Conservation (phyloP, 345 rosid species). For the Moricandia moricandioides region DNA sequence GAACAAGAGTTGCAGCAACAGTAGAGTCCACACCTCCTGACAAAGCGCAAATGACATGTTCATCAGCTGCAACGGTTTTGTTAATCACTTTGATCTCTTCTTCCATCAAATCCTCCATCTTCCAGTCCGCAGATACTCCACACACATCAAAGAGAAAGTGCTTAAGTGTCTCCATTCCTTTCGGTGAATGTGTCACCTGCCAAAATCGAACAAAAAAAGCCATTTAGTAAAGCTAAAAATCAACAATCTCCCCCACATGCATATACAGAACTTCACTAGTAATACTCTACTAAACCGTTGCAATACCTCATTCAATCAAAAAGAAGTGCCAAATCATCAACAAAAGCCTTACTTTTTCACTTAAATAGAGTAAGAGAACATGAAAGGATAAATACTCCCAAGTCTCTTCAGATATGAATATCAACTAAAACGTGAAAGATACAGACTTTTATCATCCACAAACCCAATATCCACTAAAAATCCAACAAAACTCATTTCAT, state of each 20-base stretch:
- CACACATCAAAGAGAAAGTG: conserved; percentile 79
- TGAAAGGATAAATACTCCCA: neutral
- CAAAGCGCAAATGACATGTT: conserved; percentile 89
- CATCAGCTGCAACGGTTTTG: conserved; percentile 62
- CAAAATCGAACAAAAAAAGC: neutral
- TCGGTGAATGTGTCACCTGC: conserved; percentile 91
- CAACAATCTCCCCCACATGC: neutral
- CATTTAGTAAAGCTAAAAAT: neutral
- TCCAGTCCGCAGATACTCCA: conserved; percentile 78
- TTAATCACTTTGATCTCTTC: conserved; percentile 82
- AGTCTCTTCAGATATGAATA: neutral
- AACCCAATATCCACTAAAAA: neutral
- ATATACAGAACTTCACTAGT: neutral
- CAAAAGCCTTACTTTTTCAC: neutral
- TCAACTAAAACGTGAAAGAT: neutral
- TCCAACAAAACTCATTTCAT: neutral
- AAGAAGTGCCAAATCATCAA: neutral
- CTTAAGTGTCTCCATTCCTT: conserved; percentile 83
- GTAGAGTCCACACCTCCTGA: conserved; percentile 99
- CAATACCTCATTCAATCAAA: neutral
- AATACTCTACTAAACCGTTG: neutral
- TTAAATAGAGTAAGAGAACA: neutral
- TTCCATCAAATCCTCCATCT: conserved; percentile 84
- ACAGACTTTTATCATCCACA: neutral
- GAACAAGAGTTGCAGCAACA: conserved; percentile 96